Base-by-base conservation (phyloP, 2,329 filamentous ascomycete genomes). In the Penicillium sclerotiorum region DNA sequence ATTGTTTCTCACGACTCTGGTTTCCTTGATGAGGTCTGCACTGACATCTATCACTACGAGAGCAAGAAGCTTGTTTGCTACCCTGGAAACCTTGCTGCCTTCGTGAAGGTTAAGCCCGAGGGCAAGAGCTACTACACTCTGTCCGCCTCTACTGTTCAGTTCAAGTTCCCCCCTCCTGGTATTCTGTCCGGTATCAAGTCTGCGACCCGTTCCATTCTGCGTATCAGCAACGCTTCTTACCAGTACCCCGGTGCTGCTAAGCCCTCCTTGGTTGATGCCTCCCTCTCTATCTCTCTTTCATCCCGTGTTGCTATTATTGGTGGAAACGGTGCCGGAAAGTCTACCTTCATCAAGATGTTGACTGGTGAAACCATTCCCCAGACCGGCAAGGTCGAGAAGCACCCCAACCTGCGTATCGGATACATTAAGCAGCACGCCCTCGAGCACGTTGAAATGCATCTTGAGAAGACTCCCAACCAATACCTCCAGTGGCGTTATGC, bases 371-470 rank as follows among this genome's bases (percentile, higher is more conserved):
- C 86, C 17, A 87, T 96, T 59, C 94, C 90, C 13, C 88, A 88
- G 55, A 74, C 75, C 17, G 94, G 94, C 56, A 90, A 86, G 69
- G 94, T 99, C 20, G 92, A 97, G 80, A 97, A 97, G 80, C 94
- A 99, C 72, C 94, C 94, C 60, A 99, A 99, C 73, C 77, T 99
- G 67, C 92, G 94, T 80, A 96, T 99, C 64, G 94, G 94, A 47
- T 99, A 99, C 79, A 97, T 99, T 79, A 97, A 97, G 79, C 94
- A 99, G 78, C 94, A 99, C 73, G 94, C 94, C 37, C 82, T 99
- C 11, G 94, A 99, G 80, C 94, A 99, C 83, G 94, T 99, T 9
- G 93, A 99, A 77, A 96, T 96, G 93, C 94, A 99, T 69, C 80
- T 97, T 62, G 94, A 99, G 75, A 99, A 99, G 84, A 99, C 94